Evolutionary conservation across 1,284 basidiomycete genomes (phyloP).

Genomic region (Tausonia pullulans): DNA sequence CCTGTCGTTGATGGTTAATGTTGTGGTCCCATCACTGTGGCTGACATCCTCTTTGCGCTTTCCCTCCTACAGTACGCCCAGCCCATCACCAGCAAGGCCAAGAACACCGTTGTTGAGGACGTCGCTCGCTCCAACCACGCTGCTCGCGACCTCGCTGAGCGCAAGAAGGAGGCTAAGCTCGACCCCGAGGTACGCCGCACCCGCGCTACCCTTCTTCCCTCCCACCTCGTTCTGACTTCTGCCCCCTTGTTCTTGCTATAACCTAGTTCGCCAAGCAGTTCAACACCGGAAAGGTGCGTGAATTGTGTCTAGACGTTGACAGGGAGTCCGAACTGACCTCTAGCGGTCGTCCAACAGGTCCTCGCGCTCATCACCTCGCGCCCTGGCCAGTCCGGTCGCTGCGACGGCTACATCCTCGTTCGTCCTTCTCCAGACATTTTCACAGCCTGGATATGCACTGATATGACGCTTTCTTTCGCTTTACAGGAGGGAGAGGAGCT

Average conservation of each 20-base stretch:
- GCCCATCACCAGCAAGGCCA: constrained; percentile 60
- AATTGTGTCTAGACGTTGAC: too few relatives aligned
- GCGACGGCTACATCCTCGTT: constrained; percentile 83
- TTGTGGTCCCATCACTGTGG: neutral
- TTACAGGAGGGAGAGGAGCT: constrained; percentile 4
- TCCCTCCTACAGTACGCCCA: constrained; percentile 60
- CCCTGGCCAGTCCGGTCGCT: constrained; percentile 86
- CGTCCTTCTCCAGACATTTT: constrained; percentile 46
- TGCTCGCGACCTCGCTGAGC: constrained; percentile 70
- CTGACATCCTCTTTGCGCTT: constrained; percentile 5
- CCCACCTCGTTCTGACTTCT: constrained; percentile 47
- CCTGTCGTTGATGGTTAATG: constrained; percentile 1
- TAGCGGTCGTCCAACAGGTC: constrained; percentile 34
- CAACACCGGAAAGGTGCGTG: constrained; percentile 43
- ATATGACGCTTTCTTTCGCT: constrained; percentile 10
- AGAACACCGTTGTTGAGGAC: constrained; percentile 41
- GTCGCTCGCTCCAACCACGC: constrained; percentile 81
- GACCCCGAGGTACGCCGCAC: constrained; percentile 41
- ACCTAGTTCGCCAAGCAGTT: constrained; percentile 46
- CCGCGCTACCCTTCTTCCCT: neutral
- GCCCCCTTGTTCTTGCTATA: constrained; percentile 26
- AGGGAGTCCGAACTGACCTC: too few relatives aligned
- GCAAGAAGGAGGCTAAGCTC: constrained; percentile 86
- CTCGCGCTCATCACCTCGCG: constrained; percentile 79
- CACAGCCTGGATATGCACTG: constrained; percentile 68